Evolutionary conservation across 495 filamentous ascomycete species (phyloP).

Genomic region (Chaetomium cochliodes): DNA sequence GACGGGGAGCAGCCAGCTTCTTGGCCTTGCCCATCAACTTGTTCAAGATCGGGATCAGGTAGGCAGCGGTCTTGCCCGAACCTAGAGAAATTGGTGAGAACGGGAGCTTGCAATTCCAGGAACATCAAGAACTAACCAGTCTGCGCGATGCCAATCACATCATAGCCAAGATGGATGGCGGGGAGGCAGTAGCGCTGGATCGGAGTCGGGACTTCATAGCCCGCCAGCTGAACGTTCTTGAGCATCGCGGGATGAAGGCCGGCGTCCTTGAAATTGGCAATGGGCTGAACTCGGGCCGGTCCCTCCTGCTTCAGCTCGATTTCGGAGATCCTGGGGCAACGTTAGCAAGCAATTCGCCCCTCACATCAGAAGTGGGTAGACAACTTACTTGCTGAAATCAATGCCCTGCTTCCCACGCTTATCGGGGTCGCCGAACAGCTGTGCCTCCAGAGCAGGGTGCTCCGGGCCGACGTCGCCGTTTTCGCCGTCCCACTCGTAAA

Average conservation of each 20-base stretch:
- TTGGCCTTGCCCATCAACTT: slow-evolving; percentile 92
- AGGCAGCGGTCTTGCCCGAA: slow-evolving; percentile 94
- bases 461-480: slow-evolving; percentile 79
- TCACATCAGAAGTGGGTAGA: background rate
- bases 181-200: slow-evolving; percentile 85
- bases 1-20: slow-evolving; percentile 73
- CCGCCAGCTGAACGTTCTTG: slow-evolving; percentile 69
- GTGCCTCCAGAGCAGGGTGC: slow-evolving; percentile 62
- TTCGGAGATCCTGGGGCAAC: slow-evolving; percentile 49
- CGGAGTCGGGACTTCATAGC: slow-evolving; percentile 67
- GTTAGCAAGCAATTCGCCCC: slow-evolving; percentile 20
- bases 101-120: background rate
- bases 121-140: slow-evolving; percentile 63
- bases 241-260: slow-evolving; percentile 83
- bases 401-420: slow-evolving; percentile 41
- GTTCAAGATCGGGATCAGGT: slow-evolving; percentile 83
- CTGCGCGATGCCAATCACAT: slow-evolving; percentile 85
- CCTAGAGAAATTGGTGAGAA: slow-evolving; percentile 50
- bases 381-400: slow-evolving; percentile 50
- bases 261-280: slow-evolving; percentile 66
- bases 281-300: slow-evolving; percentile 49
- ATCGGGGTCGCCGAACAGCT: slow-evolving; percentile 62
- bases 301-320: slow-evolving; percentile 63
- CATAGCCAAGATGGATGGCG: slow-evolving; percentile 65
- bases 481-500: slow-evolving; percentile 85